Conservation (phyloP, 148 eudicot genomes). For the Heliamphora exappendiculata region DNA sequence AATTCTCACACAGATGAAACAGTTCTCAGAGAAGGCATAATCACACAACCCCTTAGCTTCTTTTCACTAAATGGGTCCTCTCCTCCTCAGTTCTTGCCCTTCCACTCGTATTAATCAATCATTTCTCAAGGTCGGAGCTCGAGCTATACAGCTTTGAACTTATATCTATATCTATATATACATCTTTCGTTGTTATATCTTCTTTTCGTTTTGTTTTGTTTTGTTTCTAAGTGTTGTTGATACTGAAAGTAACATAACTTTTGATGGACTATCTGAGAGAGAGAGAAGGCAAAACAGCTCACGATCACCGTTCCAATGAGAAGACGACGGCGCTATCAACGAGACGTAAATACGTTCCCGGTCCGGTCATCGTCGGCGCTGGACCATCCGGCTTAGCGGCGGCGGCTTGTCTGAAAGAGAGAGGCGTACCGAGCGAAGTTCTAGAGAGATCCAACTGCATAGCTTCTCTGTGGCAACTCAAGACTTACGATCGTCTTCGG, state of each 20-base stretch:
- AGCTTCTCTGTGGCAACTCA: conserved; percentile 63
- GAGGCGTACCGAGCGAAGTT: conserved; percentile 43
- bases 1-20: too few species aligned
- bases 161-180: not conserved
- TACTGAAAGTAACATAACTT: too few species aligned
- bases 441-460: conserved; percentile 53
- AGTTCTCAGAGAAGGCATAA: too few species aligned
- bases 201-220: too few species aligned
- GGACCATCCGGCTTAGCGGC: conserved; percentile 70
- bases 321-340: not conserved
- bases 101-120: too few species aligned
- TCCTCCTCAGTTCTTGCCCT: not conserved
- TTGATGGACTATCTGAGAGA: conserved; percentile 28
- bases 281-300: conserved; percentile 39
- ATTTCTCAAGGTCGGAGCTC: not conserved
- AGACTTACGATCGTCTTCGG: conserved; percentile 57
- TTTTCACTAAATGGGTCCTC: not conserved
- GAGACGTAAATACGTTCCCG: conserved; percentile 31
- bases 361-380: conserved; percentile 63
- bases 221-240: too few species aligned
- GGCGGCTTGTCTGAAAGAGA: conserved; percentile 52
- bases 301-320: conserved; percentile 24
- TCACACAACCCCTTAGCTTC: too few species aligned
- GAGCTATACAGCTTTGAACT: not conserved
- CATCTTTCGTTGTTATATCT: not conserved